Evolutionary conservation across 495 filamentous ascomycete species (phyloP), one percentile per base, ranked within the genome.

Genomic region (Halenospora varia): DNA sequence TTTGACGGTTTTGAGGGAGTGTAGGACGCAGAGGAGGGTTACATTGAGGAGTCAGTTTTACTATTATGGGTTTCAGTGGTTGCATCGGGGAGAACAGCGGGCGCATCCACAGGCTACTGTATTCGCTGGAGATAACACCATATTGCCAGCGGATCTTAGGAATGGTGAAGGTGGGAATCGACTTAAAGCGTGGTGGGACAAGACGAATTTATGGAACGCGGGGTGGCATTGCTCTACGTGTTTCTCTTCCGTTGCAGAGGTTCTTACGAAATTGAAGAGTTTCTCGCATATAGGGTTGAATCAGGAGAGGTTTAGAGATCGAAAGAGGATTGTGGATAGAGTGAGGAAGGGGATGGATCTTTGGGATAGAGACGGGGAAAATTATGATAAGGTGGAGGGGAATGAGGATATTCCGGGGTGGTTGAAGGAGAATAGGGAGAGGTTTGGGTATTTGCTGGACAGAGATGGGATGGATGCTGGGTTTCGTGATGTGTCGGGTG

Each of bases 61-160:
- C 55, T 74, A 75, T 59, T 78, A 78, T 63, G 70, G 69, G 26
- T 79, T 77, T 63, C 75, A 79, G 61, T 77, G 69, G 68, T 59
- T 66, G 19, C 72, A 75, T 55, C 64, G 59, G 10, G 65, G 65
- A 3, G 67, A 63, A 26, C 51, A 75, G 58, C 76, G 75, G 75
- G 51, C 62, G 10, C 75, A 76, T 60, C 74, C 74, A 3, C 76
- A 77, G 62, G 76, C 73, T 23, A 77, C 73, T 2, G 63, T 64
- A 11, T 79, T 62, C 57, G 49, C 62, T 18, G 73, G 73, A 0
- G 53, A 64, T 6, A 35, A 66, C 9, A 79, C 76, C 10, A 63
- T 77, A 29, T 59, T 67, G 15, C 74, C 76, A 2, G 66, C 69
- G n/a, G 64, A 73, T 55, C 58, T 77, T 11, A 68, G 75, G 22